Evolutionary conservation across 257 asterid species (phyloP).

Genomic region (Solanum sejunctum): DNA sequence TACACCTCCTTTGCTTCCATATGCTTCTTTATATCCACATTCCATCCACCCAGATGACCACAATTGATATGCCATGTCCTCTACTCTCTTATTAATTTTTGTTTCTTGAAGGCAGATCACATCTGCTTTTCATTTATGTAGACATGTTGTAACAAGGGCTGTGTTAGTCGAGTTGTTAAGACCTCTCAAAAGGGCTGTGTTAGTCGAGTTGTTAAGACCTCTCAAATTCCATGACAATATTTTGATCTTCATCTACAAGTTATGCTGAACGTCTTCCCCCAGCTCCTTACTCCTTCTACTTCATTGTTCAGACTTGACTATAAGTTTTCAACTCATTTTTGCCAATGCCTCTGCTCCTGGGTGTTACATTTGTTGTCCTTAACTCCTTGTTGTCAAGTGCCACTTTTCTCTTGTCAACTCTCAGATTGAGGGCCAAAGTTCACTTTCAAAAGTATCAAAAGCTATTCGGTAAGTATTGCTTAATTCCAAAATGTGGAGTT

Average conservation of each 20-base stretch:
- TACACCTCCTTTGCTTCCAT: neutral
- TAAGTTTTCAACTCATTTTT: neutral
- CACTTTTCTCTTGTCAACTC: neutral
- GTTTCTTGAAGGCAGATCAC: neutral
- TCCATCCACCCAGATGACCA: neutral
- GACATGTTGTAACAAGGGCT: neutral
- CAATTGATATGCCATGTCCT: neutral
- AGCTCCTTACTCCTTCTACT: neutral
- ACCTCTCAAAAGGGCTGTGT: neutral
- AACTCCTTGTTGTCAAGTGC: neutral
- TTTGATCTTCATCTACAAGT: neutral
- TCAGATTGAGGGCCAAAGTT: neutral
- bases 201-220: neutral
- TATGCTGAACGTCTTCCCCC: neutral
- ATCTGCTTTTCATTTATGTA: neutral
- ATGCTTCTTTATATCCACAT: neutral
- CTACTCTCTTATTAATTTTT: neutral
- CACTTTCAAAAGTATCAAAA: too few species aligned
- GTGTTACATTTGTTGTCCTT: neutral
- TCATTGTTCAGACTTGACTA: neutral
- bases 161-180: neutral
- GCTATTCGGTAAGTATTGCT: neutral
- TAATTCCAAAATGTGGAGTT: too few species aligned
- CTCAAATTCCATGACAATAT: neutral
- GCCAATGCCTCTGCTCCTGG: neutral